Percentiles rank a stretch among this genome's conserved stretches.
These are phyloP conservation scores for Cucurbita argyrosperma DNA, from an alignment of 306 rosid genomes.

Conservation along the genomic window DNA sequence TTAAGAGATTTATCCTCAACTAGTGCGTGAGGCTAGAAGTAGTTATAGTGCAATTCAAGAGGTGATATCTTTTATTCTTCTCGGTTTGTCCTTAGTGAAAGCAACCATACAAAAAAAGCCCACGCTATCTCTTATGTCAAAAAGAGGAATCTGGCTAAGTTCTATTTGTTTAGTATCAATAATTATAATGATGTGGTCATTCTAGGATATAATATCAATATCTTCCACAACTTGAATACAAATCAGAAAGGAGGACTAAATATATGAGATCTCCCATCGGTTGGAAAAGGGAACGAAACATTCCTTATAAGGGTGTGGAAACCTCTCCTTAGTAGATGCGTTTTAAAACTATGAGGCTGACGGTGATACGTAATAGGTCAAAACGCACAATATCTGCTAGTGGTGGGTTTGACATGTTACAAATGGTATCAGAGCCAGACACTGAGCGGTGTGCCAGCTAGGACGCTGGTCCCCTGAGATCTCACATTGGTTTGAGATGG, in stretches of 20 bases:
- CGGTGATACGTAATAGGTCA: no score
- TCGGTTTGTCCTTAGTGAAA: constrained; percentile 16
- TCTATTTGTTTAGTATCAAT: not conserved
- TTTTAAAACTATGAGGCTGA: no score
- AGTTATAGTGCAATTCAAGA: constrained; percentile 7
- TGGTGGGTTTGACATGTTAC: no score
- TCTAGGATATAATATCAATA: not conserved
- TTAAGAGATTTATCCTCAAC: constrained; percentile 1
- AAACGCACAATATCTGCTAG: no score
- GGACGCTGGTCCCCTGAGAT: no score
- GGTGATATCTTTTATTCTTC: constrained; percentile 7
- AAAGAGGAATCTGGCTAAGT: not conserved
- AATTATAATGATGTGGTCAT: not conserved
- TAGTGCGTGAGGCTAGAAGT: constrained; percentile 12
- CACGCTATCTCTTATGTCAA: not conserved
- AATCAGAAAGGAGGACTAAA: not conserved
- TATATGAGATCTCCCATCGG: no score
- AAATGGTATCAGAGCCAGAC: no score
- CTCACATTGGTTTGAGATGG: no score
- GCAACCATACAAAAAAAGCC: constrained; percentile 1
- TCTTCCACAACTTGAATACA: not conserved
- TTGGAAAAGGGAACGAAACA: no score
- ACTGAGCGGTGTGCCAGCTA: no score
- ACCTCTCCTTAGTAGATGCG: no score
- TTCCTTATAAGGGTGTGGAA: no score